These are phyloP conservation scores for Hypoxylon lienhwacheense DNA, from an alignment of 495 filamentous ascomycete species.

Conservation along the genomic window DNA sequence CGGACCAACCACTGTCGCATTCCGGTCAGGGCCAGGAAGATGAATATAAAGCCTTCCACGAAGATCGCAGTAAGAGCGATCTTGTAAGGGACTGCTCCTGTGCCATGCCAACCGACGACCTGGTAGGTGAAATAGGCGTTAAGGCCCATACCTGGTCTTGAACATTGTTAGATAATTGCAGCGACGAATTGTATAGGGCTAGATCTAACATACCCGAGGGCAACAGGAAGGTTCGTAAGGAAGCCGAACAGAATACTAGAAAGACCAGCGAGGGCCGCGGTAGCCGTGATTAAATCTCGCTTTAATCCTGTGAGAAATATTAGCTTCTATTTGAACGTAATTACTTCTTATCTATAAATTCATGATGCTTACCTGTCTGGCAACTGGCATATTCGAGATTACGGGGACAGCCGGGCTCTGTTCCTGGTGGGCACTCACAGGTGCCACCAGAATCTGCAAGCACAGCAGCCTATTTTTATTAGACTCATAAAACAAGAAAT, in stretches of 20 bases:
- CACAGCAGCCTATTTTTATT: constrained; percentile 50
- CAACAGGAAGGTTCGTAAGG: constrained; percentile 57
- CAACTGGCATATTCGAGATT: constrained; percentile 63
- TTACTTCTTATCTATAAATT: neutral
- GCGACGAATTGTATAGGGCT: constrained; percentile 33
- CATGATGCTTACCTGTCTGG: constrained; percentile 37
- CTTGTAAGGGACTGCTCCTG: constrained; percentile 65
- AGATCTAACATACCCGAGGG: constrained; percentile 56
- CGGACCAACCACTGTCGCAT: constrained; percentile 85
- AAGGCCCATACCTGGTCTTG: constrained; percentile 74
- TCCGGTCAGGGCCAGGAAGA: constrained; percentile 69
- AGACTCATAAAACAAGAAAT: constrained; percentile 42
- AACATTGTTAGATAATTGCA: constrained; percentile 27
- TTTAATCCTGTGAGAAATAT: constrained; percentile 54
- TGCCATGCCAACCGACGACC: constrained; percentile 74
- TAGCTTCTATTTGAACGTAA: constrained; percentile 15
- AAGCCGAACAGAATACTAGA: constrained; percentile 55
- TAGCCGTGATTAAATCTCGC: constrained; percentile 77
- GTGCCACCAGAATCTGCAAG: constrained; percentile 67
- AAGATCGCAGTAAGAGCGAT: constrained; percentile 82
- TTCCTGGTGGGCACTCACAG: constrained; percentile 62
- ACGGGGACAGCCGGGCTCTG: constrained; percentile 53
- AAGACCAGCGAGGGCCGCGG: constrained; percentile 67
- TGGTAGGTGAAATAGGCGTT: constrained; percentile 89
- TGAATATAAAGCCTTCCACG: constrained; percentile 69